Evolutionary conservation across 441 rosid genomes (phyloP), one percentile per base, ranked within the genome.

Genomic region (Gossypium gossypioides): DNA sequence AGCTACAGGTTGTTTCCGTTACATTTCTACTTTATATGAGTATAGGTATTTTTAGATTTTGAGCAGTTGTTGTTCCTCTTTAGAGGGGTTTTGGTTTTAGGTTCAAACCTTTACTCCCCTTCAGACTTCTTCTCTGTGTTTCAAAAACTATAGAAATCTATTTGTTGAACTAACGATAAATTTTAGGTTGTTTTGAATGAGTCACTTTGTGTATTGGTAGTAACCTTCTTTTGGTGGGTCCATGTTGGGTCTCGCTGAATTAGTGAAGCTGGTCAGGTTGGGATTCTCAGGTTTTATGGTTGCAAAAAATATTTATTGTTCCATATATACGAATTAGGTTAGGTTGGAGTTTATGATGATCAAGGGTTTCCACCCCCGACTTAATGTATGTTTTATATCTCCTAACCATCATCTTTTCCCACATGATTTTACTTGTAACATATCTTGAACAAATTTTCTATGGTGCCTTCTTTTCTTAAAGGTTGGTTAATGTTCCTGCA

Each of bases 401-500:
- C 9, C 22, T 69, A 34, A 24, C 55, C 19, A 44, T 44, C 56
- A 44, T 46, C 13, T 62, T 46, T 13, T 25, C 13, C 58, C 13
- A 44, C 13, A 2, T 22, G 13, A 22, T 64, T 29, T 66, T 19
- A 65, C 32, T 51, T 29, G 25, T 68, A 16, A 19, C 16, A 34
- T 54, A 19, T 34, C 54, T 21, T 37, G 54, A 51, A 40, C 3
- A 40, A 22, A 1, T 48, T 67, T 44, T 51, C 40, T 16, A 29
- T 50, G 46, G 32, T 51, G 15, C 29, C 60, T 27, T 48, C 50
- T 24, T 66, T 37, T 42, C 75, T 64, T 80, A 68, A 78, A 52
- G 27, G 74, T 79, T 72, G 21, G 27, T 75, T 75, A 70, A 72
- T 75, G 40, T 66, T 82, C 71, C 73, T 79, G 78, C 96, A 94